phyloP scores from a whole-genome alignment of 73 alveolate species.

The Diophrys sp. region DNA sequence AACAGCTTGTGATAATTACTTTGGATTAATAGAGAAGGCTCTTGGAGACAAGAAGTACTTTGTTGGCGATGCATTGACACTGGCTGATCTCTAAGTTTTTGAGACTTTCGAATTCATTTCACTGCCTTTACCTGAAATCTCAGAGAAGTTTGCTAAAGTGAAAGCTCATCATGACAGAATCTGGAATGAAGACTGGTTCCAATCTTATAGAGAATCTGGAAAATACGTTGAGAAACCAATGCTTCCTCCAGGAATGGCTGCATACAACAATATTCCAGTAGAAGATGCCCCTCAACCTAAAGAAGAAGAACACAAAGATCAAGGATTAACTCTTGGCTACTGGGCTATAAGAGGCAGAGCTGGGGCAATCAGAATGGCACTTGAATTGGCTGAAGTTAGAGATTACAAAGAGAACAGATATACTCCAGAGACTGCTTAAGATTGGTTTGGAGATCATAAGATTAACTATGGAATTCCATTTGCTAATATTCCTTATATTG shows the following conservation, averaged over 20 bases:
- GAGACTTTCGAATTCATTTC: background rate
- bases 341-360: conserved; percentile 3
- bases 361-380: background rate
- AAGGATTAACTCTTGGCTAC: background rate
- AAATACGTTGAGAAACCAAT: background rate
- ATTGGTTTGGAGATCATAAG: background rate
- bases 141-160: background rate
- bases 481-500: conserved; percentile 23
- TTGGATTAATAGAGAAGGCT: background rate
- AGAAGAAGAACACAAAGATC: background rate
- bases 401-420: background rate
- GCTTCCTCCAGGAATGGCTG: background rate
- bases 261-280: background rate
- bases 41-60: background rate
- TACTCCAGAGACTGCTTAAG: background rate
- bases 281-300: no score
- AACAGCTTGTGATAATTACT: background rate
- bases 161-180: background rate
- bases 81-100: background rate
- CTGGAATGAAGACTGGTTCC: background rate
- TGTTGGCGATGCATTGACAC: background rate
- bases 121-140: background rate
- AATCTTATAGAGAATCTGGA: background rate
- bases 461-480: background rate
- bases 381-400: background rate